phyloP scores from a whole-genome alignment of 129 eudicot species.

The Flaveria sonorensis region DNA sequence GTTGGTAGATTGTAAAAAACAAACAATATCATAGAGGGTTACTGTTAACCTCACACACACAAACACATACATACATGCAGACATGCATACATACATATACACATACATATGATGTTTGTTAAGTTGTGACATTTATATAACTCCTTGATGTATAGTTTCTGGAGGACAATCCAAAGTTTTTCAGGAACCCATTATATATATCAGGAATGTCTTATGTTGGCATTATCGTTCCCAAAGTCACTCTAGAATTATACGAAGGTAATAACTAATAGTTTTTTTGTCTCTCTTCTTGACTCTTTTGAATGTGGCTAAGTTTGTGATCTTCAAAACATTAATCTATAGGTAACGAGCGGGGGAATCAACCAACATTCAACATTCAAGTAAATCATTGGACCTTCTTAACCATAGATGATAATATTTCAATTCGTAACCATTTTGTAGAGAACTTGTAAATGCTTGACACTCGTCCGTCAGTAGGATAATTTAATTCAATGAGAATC shows the following conservation, averaged over 20 bases:
- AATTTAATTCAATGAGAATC: no score
- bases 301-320: background rate
- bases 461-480: no score
- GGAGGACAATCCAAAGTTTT: slow-evolving; percentile 21
- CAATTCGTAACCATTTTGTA: no score
- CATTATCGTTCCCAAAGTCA: slow-evolving; percentile 16
- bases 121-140: background rate
- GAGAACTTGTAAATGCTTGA: no score
- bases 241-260: slow-evolving; percentile 25
- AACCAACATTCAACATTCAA: slow-evolving; percentile 16
- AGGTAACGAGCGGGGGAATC: slow-evolving; percentile 13
- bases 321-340: background rate
- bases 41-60: no score
- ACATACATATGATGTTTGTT: no score
- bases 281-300: background rate
- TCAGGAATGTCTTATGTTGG: slow-evolving; percentile 21
- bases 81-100: no score
- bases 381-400: background rate
- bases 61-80: no score
- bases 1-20: no score
- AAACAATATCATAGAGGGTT: no score
- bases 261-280: background rate
- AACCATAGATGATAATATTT: no score
- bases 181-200: slow-evolving; percentile 23
- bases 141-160: background rate